Evolutionary conservation across 495 filamentous ascomycete species (phyloP).

Genomic region (Trichoderma virens): DNA sequence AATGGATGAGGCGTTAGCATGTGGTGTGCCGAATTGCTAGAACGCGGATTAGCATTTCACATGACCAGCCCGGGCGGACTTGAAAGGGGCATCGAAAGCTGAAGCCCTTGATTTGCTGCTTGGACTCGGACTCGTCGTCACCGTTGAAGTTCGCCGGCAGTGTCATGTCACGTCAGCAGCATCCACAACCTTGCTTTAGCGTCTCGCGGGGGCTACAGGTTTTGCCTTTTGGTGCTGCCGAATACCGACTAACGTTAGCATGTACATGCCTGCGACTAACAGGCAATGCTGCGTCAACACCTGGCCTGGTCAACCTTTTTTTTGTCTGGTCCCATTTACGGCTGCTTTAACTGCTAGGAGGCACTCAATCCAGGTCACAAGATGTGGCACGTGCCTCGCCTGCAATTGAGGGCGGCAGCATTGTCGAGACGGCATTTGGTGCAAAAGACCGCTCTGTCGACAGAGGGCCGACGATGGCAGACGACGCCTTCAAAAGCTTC

Average conservation of each 20-base stretch:
- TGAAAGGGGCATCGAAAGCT: too few species aligned
- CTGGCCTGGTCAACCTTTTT: not conserved
- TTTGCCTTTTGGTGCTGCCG: not conserved
- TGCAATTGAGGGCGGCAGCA: not conserved
- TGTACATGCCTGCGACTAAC: not conserved
- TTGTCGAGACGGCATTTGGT: not conserved
- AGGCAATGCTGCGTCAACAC: not conserved
- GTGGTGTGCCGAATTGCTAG: not conserved
- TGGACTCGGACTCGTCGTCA: not conserved
- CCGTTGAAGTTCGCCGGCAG: not conserved
- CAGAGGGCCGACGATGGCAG: not conserved
- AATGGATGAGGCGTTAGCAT: not conserved
- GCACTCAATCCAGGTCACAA: not conserved
- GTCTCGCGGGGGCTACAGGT: not conserved
- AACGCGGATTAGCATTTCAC: too few species aligned
- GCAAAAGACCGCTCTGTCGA: not conserved
- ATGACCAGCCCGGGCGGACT: too few species aligned
- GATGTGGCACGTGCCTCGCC: not conserved
- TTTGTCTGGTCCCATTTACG: not conserved
- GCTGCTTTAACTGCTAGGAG: not conserved
- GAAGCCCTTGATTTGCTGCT: not conserved
- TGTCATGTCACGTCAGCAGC: conserved; percentile 3
- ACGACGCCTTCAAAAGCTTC: not conserved
- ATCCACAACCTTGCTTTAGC: not conserved
- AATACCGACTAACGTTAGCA: not conserved